A percentile compares a stretch with the other conserved stretches of the same genome.
These are phyloP conservation scores for Claviceps fusiformis DNA, from an alignment of 2,329 filamentous ascomycete genomes.

Conservation along the genomic window DNA sequence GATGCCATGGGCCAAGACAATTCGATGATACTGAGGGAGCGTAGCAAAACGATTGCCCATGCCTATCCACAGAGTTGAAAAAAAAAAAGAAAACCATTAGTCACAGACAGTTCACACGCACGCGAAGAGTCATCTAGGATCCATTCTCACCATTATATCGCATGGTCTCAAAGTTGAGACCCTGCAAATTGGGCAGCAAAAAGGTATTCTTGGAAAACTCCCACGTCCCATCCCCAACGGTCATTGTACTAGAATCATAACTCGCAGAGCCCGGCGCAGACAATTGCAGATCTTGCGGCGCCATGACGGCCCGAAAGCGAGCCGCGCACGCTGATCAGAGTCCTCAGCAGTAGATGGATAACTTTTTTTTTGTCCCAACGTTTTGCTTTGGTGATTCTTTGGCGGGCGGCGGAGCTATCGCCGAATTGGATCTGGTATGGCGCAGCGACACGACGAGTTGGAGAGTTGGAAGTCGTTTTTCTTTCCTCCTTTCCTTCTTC, in stretches of 20 bases:
- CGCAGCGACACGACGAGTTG: neutral
- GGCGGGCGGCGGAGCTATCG: neutral
- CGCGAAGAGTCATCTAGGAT: too few relatives aligned
- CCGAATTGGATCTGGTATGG: neutral
- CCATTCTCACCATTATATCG: conserved; percentile 57
- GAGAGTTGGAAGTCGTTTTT: neutral
- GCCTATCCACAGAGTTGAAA: conserved; percentile 29
- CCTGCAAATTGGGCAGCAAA: conserved; percentile 62
- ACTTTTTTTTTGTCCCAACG: neutral
- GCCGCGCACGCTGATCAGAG: neutral
- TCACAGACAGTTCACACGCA: neutral
- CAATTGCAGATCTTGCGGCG: conserved; percentile 43
- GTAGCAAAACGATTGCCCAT: conserved; percentile 71
- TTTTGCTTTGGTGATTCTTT: neutral
- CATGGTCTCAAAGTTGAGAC: conserved; percentile 69
- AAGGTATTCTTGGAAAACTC: conserved; percentile 65
- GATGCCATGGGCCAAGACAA: conserved; percentile 59
- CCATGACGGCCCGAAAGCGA: conserved; percentile 36
- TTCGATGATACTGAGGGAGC: conserved; percentile 53
- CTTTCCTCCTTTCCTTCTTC: neutral
- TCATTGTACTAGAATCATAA: conserved; percentile 62
- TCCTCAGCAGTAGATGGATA: neutral
- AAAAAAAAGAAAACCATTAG: neutral
- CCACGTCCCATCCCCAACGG: conserved; percentile 74
- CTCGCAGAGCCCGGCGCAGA: conserved; percentile 58